These are phyloP conservation scores for Setaria viridis DNA, from an alignment of 202 grass and related monocot species.

Conservation along the genomic window DNA sequence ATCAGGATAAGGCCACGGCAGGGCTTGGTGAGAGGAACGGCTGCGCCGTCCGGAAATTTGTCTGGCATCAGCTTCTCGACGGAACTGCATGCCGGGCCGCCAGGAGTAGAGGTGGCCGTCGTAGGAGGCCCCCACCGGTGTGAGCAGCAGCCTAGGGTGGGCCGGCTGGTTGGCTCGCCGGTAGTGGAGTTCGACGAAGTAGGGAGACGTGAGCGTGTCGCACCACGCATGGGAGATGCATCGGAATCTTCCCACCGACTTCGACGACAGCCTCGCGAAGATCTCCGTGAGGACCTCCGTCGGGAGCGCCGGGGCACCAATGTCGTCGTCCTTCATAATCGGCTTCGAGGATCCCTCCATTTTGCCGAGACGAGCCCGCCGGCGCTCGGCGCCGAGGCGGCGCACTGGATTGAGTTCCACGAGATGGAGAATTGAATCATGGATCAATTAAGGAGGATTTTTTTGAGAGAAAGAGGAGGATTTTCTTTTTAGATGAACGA, in stretches of 20 bases:
- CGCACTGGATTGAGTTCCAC: too few relatives aligned
- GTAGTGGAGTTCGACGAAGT: constrained; percentile 18
- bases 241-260: constrained; percentile 10
- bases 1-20: constrained; percentile 34
- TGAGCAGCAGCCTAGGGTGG: constrained; percentile 31
- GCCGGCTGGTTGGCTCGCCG: constrained; percentile 1
- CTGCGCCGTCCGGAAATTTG: background rate
- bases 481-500: too few relatives aligned
- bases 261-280: constrained; percentile 24
- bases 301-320: background rate
- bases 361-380: too few relatives aligned
- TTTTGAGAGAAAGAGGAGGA: too few relatives aligned
- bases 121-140: background rate
- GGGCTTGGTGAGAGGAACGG: constrained; percentile 15
- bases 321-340: too few relatives aligned
- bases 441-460: too few relatives aligned
- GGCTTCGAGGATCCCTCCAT: too few relatives aligned
- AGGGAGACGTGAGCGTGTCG: background rate
- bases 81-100: background rate
- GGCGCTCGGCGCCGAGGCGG: too few relatives aligned
- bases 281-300: background rate
- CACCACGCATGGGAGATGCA: constrained; percentile 12
- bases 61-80: constrained; percentile 40
- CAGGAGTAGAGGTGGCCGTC: constrained; percentile 32
- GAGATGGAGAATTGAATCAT: too few relatives aligned